These are phyloP conservation scores for Yamadazyma songkhlaensis DNA, from an alignment of 1,139 yeast genomes.

Conservation along the genomic window DNA sequence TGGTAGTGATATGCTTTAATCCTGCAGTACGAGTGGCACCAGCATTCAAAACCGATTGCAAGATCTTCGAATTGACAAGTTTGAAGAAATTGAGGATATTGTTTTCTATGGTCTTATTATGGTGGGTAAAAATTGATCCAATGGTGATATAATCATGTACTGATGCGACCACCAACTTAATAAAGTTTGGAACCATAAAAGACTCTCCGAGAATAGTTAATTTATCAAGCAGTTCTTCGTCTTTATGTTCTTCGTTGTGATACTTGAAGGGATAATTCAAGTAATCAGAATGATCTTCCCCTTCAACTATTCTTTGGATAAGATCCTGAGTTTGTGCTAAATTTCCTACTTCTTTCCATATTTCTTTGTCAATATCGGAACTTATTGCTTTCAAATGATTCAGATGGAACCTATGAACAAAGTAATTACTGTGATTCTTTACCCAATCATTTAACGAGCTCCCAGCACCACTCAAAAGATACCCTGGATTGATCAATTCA, in stretches of 20 bases:
- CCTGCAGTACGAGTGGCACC: constrained; percentile 80
- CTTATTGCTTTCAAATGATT: constrained; percentile 45
- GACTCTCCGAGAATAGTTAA: constrained; percentile 36
- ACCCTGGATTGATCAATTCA: constrained; percentile 78
- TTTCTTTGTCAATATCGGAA: constrained; percentile 59
- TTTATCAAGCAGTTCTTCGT: constrained; percentile 19
- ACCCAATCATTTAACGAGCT: constrained; percentile 61
- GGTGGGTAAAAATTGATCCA: constrained; percentile 46
- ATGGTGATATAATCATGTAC: constrained; percentile 50
- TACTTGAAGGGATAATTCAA: constrained; percentile 24
- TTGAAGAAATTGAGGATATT: constrained; percentile 52
- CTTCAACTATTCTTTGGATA: constrained; percentile 54
- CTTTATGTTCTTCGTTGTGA: constrained; percentile 3
- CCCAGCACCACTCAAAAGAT: constrained; percentile 50
- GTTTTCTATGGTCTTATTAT: constrained; percentile 29
- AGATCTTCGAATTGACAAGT: constrained; percentile 52
- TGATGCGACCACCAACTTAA: constrained; percentile 30
- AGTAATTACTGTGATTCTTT: constrained; percentile 63
- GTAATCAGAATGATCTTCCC: constrained; percentile 53
- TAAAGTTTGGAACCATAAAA: constrained; percentile 45
- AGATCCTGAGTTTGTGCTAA: constrained; percentile 46
- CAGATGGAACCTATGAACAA: constrained; percentile 56
- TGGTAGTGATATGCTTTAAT: constrained; percentile 70
- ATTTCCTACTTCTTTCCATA: constrained; percentile 61
- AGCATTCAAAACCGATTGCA: constrained; percentile 68